Evolutionary conservation across 106 monocot genomes (phyloP), one percentile per base, ranked within the genome.

Genomic region (Ottelia alismoides): DNA sequence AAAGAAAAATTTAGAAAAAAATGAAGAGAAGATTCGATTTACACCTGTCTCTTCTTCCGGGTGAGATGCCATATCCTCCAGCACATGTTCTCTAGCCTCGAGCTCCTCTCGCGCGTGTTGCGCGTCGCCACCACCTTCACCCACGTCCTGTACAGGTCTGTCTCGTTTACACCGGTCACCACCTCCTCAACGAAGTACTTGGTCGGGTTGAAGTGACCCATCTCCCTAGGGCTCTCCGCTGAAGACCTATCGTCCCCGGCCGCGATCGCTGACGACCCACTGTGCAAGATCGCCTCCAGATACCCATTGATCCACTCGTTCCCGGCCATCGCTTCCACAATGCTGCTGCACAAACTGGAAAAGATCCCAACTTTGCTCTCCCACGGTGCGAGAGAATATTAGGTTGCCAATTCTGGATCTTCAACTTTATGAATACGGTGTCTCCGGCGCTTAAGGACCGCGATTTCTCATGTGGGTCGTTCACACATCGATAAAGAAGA

Each of bases 301-400:
- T 94, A 94, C 47, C 93, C 93, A 50, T 94, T 94, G 54, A 94
- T 88, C 93, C 93, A 94, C 49, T 88, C 88, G 32, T 94, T 94
- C 27, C 88, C 94, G 24, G 80, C 94, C 74, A 86, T 86, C 25
- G 52, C 0, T 0, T 24, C 9, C 18, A 9, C 52, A 7, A 14
- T 25, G 26, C 18, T n/a, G 1, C n/a, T n/a, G n/a, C n/a, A n/a
- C n/a, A n/a, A n/a, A n/a, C n/a, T n/a, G n/a, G n/a, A n/a, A n/a
- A n/a, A n/a, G n/a, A n/a, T n/a, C n/a, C n/a, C n/a, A n/a, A n/a
- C n/a, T n/a, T n/a, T n/a, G n/a, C n/a, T n/a, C n/a, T n/a, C n/a
- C n/a, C n/a, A n/a, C n/a, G n/a, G n/a, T n/a, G n/a, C n/a, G n/a
- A n/a, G n/a, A n/a, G n/a, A n/a, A n/a, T n/a, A n/a, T n/a, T n/a